Base-by-base conservation (phyloP, 164 flowering plant species). In the Hamamelis virginiana region DNA sequence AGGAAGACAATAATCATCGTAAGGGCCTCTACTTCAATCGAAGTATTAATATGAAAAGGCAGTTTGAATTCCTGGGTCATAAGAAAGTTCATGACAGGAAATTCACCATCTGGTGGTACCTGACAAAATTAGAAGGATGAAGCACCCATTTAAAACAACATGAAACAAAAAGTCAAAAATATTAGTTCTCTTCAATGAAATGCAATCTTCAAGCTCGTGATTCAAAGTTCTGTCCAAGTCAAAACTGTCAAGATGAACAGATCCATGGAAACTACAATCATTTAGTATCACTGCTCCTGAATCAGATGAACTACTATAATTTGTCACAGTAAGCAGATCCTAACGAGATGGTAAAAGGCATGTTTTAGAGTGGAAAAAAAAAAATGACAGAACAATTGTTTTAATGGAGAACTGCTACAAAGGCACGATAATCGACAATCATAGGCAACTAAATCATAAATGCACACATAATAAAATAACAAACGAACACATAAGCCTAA, bases 31-130 rank as follows among this genome's bases (percentile, higher is more conserved):
- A 97, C 91, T 82, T 95, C 97, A 76, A 95, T 86, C 75, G 92
- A 78, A 64, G 94, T 76, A 65, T 82, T 92, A 50, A 95, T 70
- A 66, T 89, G 90, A 50, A 95, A 95, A 19, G 99, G 97, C 71
- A 97, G 97, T 82, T 86, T 91, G 75, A 95, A 95, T 71, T 92
- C 97, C 80, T 88, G 97, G 23, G 99, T 95, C 82, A 92, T 88
- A 18, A 97, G 96, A 67, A 92, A 95, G 74, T 95, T 95, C 98
- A 92, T 95, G 62, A 95, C 96, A 66, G 99, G 86, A 77, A 95
- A 92, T 78, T 95, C 99, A 69, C 97, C 99, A 81, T 92, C 99
- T 1, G 97, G 85, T 5, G 99, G 97, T 43, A 95, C 92, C 99
- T 92, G 77, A 59, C 69, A 21, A 48, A 41, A 70, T 1, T 48